Percentiles rank a stretch among this genome's conserved stretches.
phyloP scores from a whole-genome alignment of 148 eudicot species.

The Agrostemma githago region DNA sequence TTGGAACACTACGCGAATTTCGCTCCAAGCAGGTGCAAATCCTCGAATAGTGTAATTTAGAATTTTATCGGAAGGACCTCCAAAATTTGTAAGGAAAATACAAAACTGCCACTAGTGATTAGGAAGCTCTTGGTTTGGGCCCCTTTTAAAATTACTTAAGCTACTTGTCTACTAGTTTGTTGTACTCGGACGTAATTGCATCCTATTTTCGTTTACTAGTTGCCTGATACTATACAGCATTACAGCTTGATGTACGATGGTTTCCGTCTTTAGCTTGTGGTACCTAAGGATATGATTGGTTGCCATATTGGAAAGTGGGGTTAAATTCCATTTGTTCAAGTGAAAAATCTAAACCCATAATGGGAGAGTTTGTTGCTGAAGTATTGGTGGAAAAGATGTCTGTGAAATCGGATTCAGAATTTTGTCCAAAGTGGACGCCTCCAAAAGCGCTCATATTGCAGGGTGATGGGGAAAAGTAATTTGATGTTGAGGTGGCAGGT shows the following conservation, averaged over 20 bases:
- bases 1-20: not conserved
- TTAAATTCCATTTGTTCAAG: conserved; percentile 40
- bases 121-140: conserved; percentile 19
- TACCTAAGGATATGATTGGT: conserved; percentile 34
- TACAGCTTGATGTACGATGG: not conserved
- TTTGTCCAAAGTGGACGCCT: conserved; percentile 33
- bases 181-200: conserved; percentile 1
- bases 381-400: conserved; percentile 58
- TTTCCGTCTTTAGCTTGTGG: conserved; percentile 21
- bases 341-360: conserved; percentile 49
- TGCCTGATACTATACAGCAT: conserved; percentile 13
- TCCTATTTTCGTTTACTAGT: conserved; percentile 15
- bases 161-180: conserved; percentile 9
- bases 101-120: conserved; percentile 17
- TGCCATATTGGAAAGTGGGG: conserved; percentile 47
- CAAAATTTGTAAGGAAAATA: not conserved
- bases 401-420: conserved; percentile 43
- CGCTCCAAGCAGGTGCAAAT: not conserved
- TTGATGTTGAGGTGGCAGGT: conserved; percentile 58
- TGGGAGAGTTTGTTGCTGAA: conserved; percentile 71
- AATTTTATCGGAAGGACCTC: conserved; percentile 4
- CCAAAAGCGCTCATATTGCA: conserved; percentile 38
- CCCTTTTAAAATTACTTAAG: conserved; percentile 15
- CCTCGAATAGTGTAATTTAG: not conserved
- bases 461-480: conserved; percentile 48